Evolutionary conservation across 768 basidiomycete species (phyloP), one percentile per base, ranked within the genome.

Genomic region (Tricholoma furcatifolium): DNA sequence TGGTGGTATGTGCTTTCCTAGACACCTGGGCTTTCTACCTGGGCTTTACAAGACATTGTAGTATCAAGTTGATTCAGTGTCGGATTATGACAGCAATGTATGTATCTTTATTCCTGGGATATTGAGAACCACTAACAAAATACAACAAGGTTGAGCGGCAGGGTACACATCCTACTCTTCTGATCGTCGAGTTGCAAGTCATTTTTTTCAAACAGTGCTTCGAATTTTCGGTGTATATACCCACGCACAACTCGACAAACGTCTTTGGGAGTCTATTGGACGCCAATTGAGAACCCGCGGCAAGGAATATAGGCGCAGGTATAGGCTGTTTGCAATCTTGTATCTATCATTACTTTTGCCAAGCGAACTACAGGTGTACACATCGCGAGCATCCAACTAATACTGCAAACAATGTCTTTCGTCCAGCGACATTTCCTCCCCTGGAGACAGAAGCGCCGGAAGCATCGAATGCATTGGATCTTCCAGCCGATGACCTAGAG

Each of bases 251-350:
- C 56, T 74, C 18, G 68, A 71, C 48, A 62, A 65, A 38, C 62
- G 69, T 21, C 60, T 73, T 20, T 75, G 74, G 75, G 63, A 73
- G 50, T 69, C 73, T 1, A 57, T 76, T 32, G 68, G 70, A 2
- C 60, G 60, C 24, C 73, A 75, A 38, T 60, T 76, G n/a, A 62
- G 56, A 12, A 67, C 52, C 60, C 77, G 72, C 42, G 70, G 78
- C 12, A 74, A 70, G 50, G 80, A 81, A 54, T 88, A 89, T 52
- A 69, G 69, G 24, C 66, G 67, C 18, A 74, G 84, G 84, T 82
- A 47, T 1, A 27, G n/a, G 27, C 4, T 9, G 18, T 32, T 35
- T 9, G 39, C 9, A 27, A 15, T 6, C 23, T 31, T 21, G 8
- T 18, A 7, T 27, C 27, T 27, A 27, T 7, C 21, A 24, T 50